Base-by-base conservation (phyloP, 257 asterid genomes). In the Gardenia jasminoides region DNA sequence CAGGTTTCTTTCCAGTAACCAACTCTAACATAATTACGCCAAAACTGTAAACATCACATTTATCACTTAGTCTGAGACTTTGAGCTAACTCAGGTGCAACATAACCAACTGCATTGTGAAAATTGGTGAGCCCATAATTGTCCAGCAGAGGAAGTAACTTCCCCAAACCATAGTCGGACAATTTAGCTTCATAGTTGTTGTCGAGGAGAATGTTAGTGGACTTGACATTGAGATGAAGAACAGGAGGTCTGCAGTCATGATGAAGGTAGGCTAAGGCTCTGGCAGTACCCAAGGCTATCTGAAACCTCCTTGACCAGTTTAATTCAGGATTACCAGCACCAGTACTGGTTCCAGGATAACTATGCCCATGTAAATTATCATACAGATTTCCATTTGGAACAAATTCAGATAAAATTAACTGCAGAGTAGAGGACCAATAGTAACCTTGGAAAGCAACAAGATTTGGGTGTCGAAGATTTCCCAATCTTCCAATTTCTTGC, bases 361-460 rank as follows among this genome's bases (percentile, higher is more conserved):
- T 77, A 43, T 83, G 79, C 12, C 96, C 96, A 44, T 92, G 99
- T 24, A 93, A 79, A 80, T 92, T 93, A 46, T 93, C 94, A 36
- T 93, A 86, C 31, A 96, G 85, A 82, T 92, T 96, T 13, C 98
- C 99, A 50, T 85, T 90, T 0, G 92, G 75, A 47, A 91, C 83
- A 68, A 90, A 93, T 76, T 96, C 97, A 0, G 92, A 88, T 56
- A 96, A 76, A 64, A 96, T 88, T 24, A 96, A 73, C 78, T 89
- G 93, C 98, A 93, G 90, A 76, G 85, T 91, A 6, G 97, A 84
- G n/a, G 98, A 96, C 98, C 98, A 92, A 36, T 96, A 96, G 75
- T 92, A 93, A 7, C 99, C 98, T 84, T 96, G 97, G 36, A 90
- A 47, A 6, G 90, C 52, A 3, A 90, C 97, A n/a, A 96, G 88